A percentile compares a stretch with the other conserved stretches of the same genome.
phyloP scores from a whole-genome alignment of 2,329 filamentous ascomycete genomes.

The Paraphaeosphaeria minitans region DNA sequence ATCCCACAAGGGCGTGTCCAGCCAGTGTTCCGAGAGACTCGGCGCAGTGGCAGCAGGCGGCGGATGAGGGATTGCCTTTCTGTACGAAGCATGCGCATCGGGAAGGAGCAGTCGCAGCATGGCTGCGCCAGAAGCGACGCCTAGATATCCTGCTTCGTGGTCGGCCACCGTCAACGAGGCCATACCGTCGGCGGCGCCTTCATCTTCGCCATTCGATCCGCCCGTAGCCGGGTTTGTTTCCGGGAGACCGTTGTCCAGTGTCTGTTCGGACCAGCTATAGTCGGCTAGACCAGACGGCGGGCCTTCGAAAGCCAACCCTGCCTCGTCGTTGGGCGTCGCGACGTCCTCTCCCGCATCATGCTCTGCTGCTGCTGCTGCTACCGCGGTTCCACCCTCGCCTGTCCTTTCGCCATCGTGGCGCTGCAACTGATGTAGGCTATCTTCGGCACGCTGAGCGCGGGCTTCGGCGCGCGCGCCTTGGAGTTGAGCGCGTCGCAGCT shows the following conservation, averaged over 20 bases:
- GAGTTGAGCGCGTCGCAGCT: constrained; percentile 14
- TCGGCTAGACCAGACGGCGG: constrained; percentile 10
- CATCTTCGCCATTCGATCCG: constrained; percentile 5
- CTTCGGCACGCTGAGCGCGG: constrained; percentile 8
- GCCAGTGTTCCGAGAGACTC: constrained; percentile 21
- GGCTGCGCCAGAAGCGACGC: constrained; percentile 53
- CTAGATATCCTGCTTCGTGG: constrained; percentile 53
- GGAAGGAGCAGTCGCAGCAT: constrained; percentile 43
- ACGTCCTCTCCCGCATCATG: neutral
- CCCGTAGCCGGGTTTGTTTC: constrained; percentile 1
- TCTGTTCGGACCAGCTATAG: constrained; percentile 11
- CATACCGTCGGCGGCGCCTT: constrained; percentile 30
- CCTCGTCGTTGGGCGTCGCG: neutral
- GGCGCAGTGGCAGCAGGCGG: constrained; percentile 2
- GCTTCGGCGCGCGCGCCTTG: constrained; percentile 17
- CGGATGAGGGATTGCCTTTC: neutral
- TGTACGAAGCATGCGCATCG: constrained; percentile 9
- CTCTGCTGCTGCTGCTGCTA: constrained; percentile 19
- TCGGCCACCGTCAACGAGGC: constrained; percentile 39
- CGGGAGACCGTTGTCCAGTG: neutral
- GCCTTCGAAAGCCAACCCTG: constrained; percentile 4
- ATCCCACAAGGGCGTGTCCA: constrained; percentile 12
- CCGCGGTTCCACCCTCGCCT: constrained; percentile 10
- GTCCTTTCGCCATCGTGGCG: neutral
- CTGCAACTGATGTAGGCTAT: constrained; percentile 7